Evolutionary conservation across 345 rosid genomes (phyloP), one percentile per base, ranked within the genome.

Genomic region (Citrus inodora): DNA sequence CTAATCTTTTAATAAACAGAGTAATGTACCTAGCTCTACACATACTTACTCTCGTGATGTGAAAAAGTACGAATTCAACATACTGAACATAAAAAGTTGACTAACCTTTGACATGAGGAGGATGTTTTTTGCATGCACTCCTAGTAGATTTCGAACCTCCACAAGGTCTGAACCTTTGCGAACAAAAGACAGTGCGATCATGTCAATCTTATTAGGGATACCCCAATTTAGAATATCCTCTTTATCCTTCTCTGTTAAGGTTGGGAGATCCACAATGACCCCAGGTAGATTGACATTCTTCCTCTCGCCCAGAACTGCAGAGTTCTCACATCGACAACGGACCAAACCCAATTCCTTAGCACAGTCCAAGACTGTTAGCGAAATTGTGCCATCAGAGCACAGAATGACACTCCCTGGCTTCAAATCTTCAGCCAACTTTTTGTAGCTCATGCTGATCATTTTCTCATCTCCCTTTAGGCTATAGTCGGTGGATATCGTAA

Each of bases 221-320:
- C 93, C 93, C 91, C 93, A 90, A 69, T 59, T 77, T 33, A 90
- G 56, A 46, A 90, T 88, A 76, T 90, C 89, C 33, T 84, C 89
- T 81, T 88, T 81, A 81, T 90, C 93, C 61, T 90, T 88, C 81
- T 84, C 90, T 0, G 93, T 90, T 24, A 90, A 76, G 46, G 91
- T 88, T 2, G 91, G 93, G 30, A 90, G 91, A 83, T 90, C 91
- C 16, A 90, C 93, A 7, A 90, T 80, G 11, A 90, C 87, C 58
- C 93, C 90, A 1, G 93, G 91, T 73, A 90, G 93, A 71, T 90
- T 88, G 11, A 88, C 91, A 63, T 90, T 90, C 81, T 90, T 90
- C 73, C 90, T 87, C 82, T 88, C 91, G 28, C 91, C 93, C 6
- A 90, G 87, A 59, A 75, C 67, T 0, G 93, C 91, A 17, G 92